phyloP scores from a whole-genome alignment of 495 filamentous ascomycete genomes.

The Penicillium egyptiacum region DNA sequence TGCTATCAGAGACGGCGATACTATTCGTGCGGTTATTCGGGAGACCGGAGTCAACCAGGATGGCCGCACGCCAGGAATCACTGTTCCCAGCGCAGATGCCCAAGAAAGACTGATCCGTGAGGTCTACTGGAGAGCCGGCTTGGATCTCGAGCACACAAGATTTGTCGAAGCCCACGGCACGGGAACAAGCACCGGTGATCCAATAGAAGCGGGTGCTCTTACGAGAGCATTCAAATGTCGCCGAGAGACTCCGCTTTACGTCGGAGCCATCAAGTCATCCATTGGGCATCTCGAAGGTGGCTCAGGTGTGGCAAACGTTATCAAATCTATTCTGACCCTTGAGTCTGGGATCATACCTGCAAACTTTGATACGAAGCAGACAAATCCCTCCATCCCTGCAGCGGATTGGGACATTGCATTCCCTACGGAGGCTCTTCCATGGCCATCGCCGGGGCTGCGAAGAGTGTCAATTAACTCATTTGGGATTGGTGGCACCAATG shows the following conservation, averaged over 20 bases:
- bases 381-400: conserved; percentile 34
- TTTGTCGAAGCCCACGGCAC: conserved; percentile 52
- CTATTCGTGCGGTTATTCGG: conserved; percentile 43
- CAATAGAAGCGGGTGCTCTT: conserved; percentile 54
- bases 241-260: conserved; percentile 19
- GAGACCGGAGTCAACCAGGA: conserved; percentile 47
- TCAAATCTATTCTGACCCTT: conserved; percentile 40
- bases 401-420: conserved; percentile 22
- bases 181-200: conserved; percentile 52
- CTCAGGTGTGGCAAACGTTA: conserved; percentile 45
- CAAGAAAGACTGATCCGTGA: conserved; percentile 45
- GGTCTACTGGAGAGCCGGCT: conserved; percentile 37
- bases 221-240: conserved; percentile 27
- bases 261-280: conserved; percentile 46
- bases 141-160: conserved; percentile 37
- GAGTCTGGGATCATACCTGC: conserved; percentile 43
- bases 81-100: conserved; percentile 38
- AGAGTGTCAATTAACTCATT: conserved; percentile 58
- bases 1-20: conserved; percentile 44
- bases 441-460: conserved; percentile 34
- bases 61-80: conserved; percentile 50
- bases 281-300: conserved; percentile 48
- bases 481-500: conserved; percentile 65
- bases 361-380: conserved; percentile 32
- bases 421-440: conserved; percentile 16